Conservation (phyloP, 2,329 filamentous ascomycete genomes). For the Pyrenophora seminiperda region DNA sequence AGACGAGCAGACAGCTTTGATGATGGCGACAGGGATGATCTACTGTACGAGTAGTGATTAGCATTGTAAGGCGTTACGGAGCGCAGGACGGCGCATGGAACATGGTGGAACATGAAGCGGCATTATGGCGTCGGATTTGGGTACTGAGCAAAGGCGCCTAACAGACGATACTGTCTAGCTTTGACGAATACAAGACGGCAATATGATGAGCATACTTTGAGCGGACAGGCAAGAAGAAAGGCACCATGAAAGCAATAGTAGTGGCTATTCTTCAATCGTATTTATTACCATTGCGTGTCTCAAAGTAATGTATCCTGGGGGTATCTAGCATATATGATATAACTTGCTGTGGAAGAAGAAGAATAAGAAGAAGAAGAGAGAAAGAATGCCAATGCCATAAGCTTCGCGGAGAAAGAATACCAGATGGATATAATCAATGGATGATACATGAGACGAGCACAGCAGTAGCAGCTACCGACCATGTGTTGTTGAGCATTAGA, state of each 20-base stretch:
- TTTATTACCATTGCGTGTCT: not conserved
- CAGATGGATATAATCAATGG: too few species aligned
- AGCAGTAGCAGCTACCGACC: too few species aligned
- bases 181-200: too few species aligned
- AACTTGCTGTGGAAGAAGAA: too few species aligned
- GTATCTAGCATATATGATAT: not conserved
- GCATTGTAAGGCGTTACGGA: slow-evolving; percentile 19
- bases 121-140: slow-evolving; percentile 9
- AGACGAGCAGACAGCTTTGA: not conserved
- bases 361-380: not conserved
- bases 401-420: too few species aligned
- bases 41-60: slow-evolving; percentile 1
- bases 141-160: too few species aligned
- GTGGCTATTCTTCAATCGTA: too few species aligned
- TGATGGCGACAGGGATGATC: not conserved
- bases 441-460: too few species aligned
- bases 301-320: not conserved
- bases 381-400: not conserved
- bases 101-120: slow-evolving; percentile 3
- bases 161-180: too few species aligned
- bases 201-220: too few species aligned
- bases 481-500: not conserved
- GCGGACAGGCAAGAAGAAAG: too few species aligned
- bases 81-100: slow-evolving; percentile 5
- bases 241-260: too few species aligned